phyloP scores from a whole-genome alignment of 495 filamentous ascomycete genomes.

The Aspergillus saccharolyticus region DNA sequence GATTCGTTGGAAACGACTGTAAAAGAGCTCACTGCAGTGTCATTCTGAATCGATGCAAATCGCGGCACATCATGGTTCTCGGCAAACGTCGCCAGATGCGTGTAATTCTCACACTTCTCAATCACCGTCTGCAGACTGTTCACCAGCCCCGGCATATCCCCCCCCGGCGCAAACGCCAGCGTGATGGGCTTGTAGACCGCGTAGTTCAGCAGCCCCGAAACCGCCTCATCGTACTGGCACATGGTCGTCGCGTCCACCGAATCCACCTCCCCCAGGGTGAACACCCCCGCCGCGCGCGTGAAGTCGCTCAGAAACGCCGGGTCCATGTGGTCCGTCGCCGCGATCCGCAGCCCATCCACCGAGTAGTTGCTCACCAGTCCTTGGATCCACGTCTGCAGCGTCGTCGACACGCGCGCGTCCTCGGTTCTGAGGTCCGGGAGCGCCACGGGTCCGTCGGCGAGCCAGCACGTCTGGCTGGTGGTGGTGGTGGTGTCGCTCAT shows the following conservation, averaged over 20 bases:
- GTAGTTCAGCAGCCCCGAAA: constrained; percentile 13
- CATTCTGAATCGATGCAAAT: constrained; percentile 40
- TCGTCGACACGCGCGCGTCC: constrained; percentile 42
- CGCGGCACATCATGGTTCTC: constrained; percentile 67
- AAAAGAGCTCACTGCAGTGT: constrained; percentile 4
- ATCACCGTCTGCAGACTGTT: constrained; percentile 42
- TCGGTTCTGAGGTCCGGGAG: constrained; percentile 62
- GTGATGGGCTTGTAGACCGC: constrained; percentile 52
- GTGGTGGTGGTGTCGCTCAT: constrained; percentile 37
- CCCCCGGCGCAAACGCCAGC: constrained; percentile 46
- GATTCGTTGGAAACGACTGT: background rate
- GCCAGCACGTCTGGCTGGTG: constrained; percentile 46
- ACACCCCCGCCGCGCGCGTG: constrained; percentile 8
- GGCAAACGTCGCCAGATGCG: constrained; percentile 57
- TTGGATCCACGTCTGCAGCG: constrained; percentile 56
- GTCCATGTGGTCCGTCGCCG: constrained; percentile 52
- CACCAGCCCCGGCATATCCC: constrained; percentile 49
- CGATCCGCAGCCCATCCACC: constrained; percentile 67
- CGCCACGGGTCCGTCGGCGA: constrained; percentile 49
- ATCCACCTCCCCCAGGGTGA: constrained; percentile 11
- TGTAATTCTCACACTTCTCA: constrained; percentile 40
- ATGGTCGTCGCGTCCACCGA: constrained; percentile 2
- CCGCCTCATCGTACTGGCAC: constrained; percentile 7
- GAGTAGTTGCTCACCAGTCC: constrained; percentile 55
- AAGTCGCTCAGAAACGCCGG: constrained; percentile 4